Percentiles rank a stretch among this genome's conserved stretches.
Evolutionary conservation across 805 yeast genomes (phyloP).

Genomic region (Candida caryicola): DNA sequence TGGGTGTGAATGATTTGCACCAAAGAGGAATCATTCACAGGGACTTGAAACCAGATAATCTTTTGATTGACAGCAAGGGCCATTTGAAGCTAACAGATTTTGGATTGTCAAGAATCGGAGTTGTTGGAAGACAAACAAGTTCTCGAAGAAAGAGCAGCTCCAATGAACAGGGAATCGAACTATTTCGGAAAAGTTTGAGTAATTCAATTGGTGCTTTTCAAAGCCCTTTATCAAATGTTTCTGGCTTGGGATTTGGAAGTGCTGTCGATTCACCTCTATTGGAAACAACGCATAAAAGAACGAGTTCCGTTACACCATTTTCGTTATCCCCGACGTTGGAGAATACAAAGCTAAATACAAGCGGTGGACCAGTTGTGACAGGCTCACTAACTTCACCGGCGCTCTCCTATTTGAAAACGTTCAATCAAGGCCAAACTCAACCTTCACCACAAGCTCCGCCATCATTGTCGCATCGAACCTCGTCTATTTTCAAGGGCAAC

Average conservation of each 20-base stretch:
- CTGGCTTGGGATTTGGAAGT: constrained; percentile 10
- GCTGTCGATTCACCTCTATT: constrained; percentile 24
- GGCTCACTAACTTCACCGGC: constrained; percentile 14
- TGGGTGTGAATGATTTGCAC: constrained; percentile 89
- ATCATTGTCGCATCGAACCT: constrained; percentile 6
- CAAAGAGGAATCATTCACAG: constrained; percentile 87
- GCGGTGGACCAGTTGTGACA: constrained; percentile 7
- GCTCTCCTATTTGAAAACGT: constrained; percentile 12
- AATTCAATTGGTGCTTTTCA: constrained; percentile 13
- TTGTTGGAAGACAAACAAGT: constrained; percentile 71
- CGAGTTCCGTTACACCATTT: constrained; percentile 44
- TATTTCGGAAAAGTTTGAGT: constrained; percentile 30
- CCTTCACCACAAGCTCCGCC: constrained; percentile 6
- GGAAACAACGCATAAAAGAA: constrained; percentile 31
- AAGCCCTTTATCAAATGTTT: constrained; percentile 23
- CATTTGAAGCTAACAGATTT: constrained; percentile 93
- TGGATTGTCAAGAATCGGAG: constrained; percentile 88
- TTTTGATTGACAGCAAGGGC: constrained; percentile 80
- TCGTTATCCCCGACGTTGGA: constrained; percentile 42
- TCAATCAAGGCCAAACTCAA: constrained; percentile 5
- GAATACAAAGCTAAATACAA: constrained; percentile 12
- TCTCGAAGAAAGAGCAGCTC: constrained; percentile 41
- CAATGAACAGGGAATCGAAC: constrained; percentile 41
- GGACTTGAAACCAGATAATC: constrained; percentile 92
- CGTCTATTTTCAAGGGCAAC: constrained; percentile 7